Conservation (phyloP, 2,329 filamentous ascomycete genomes). For the Cercospora beticola region DNA sequence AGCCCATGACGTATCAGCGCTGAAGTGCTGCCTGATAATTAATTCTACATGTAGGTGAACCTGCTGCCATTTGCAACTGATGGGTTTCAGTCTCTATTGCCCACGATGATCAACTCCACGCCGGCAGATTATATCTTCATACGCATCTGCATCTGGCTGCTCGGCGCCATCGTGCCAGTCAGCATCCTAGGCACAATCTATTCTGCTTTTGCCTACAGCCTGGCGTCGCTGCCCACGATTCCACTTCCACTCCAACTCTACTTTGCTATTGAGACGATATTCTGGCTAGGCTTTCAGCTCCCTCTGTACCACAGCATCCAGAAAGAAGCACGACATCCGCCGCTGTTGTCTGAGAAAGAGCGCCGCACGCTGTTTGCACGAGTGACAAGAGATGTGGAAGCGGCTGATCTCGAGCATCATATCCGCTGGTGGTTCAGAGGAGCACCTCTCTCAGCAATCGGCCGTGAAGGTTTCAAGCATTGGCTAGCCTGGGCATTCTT, state of each 20-base stretch:
- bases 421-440: conserved; percentile 65
- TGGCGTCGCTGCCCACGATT: conserved; percentile 6
- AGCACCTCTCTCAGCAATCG: conserved; percentile 58
- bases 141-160: conserved; percentile 19
- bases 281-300: conserved; percentile 31
- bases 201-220: neutral
- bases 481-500: conserved; percentile 68
- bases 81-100: neutral
- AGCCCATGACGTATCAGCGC: neutral
- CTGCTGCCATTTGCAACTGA: neutral
- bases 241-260: conserved; percentile 13
- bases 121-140: conserved; percentile 23
- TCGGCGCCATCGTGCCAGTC: conserved; percentile 18
- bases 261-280: conserved; percentile 15
- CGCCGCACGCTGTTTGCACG: conserved; percentile 58
- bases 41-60: neutral
- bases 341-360: conserved; percentile 46
- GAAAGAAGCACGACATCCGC: conserved; percentile 52
- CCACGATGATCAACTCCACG: conserved; percentile 25
- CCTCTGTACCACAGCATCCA: conserved; percentile 54
- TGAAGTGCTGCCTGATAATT: neutral
- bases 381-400: conserved; percentile 54
- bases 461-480: conserved; percentile 63
- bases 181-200: conserved; percentile 11
- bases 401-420: conserved; percentile 53